Evolutionary conservation across 805 yeast species (phyloP).

Genomic region (Pichia insulana): DNA sequence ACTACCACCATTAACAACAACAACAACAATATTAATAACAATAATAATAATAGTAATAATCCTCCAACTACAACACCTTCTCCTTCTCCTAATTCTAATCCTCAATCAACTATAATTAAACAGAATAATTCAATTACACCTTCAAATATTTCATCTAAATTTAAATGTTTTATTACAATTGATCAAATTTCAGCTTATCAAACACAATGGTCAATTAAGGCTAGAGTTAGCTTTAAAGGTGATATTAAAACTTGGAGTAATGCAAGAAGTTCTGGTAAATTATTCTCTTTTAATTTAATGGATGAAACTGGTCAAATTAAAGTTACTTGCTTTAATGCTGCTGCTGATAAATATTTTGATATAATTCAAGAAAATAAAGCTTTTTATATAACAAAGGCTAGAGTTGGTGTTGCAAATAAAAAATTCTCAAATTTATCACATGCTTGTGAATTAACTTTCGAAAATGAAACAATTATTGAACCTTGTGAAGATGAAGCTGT

Average conservation of each 20-base stretch:
- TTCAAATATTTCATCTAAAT: slow-evolving; percentile 6
- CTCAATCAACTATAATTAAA: too few relatives aligned
- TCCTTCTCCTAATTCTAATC: too few relatives aligned
- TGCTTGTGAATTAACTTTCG: slow-evolving; percentile 81
- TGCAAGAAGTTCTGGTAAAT: slow-evolving; percentile 79
- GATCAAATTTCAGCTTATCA: slow-evolving; percentile 89
- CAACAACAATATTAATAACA: not conserved
- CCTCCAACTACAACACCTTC: not conserved
- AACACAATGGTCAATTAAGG: slow-evolving; percentile 86
- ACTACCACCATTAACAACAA: not conserved
- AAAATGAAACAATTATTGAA: slow-evolving; percentile 66
- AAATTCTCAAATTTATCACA: slow-evolving; percentile 77
- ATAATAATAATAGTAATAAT: not conserved
- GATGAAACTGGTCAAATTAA: slow-evolving; percentile 95
- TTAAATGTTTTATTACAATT: slow-evolving; percentile 53
- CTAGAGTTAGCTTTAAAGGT: slow-evolving; percentile 80
- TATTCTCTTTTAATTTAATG: slow-evolving; percentile 77
- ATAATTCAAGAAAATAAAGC: slow-evolving; percentile 81
- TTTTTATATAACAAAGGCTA: slow-evolving; percentile 73
- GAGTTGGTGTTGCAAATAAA: slow-evolving; percentile 76
- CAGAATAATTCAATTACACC: slow-evolving; percentile 1
- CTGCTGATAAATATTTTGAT: slow-evolving; percentile 71
- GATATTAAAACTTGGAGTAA: slow-evolving; percentile 86
- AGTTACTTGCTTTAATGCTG: slow-evolving; percentile 88
- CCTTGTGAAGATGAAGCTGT: slow-evolving; percentile 49